phyloP scores from a whole-genome alignment of 139 green algal genomes.

The Tetradesmus obliquus region DNA sequence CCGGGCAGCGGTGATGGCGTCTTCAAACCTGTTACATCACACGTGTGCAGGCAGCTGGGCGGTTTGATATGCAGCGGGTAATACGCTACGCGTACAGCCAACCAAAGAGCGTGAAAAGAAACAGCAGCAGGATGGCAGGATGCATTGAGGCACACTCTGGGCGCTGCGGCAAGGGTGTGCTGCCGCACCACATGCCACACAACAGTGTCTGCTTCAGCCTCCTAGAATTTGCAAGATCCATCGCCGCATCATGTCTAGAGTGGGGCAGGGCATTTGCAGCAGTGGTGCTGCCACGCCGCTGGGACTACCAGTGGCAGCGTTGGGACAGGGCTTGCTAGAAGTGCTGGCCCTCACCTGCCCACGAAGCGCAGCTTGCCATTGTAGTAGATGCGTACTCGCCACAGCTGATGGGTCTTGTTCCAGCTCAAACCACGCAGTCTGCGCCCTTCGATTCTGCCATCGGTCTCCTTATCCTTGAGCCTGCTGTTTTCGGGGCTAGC shows the following conservation, averaged over 20 bases:
- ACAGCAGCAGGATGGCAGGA: no score
- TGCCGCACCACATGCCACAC: no score
- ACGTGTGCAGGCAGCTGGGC: no score
- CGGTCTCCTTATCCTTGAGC: background rate
- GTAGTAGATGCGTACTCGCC: constrained; percentile 32
- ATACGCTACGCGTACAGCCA: no score
- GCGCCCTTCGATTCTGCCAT: background rate
- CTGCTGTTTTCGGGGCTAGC: background rate
- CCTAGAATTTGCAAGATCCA: no score
- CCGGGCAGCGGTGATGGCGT: background rate
- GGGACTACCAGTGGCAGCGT: background rate
- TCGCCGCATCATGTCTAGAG: no score
- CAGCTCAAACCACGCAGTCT: constrained; percentile 17
- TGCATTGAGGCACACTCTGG: no score
- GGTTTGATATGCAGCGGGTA: no score
- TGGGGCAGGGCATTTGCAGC: no score
- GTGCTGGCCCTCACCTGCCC: background rate
- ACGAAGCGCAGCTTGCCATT: constrained; percentile 10
- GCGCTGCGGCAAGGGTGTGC: no score
- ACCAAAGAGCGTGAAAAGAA: no score
- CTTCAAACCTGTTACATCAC: background rate
- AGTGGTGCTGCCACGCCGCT: background rate
- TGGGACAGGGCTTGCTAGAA: background rate
- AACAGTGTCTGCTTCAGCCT: no score
- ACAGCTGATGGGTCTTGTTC: constrained; percentile 29